Percentiles rank a stretch among this genome's conserved stretches.
Conservation (phyloP, 768 basidiomycete genomes). For the Sarcodon sp. region DNA sequence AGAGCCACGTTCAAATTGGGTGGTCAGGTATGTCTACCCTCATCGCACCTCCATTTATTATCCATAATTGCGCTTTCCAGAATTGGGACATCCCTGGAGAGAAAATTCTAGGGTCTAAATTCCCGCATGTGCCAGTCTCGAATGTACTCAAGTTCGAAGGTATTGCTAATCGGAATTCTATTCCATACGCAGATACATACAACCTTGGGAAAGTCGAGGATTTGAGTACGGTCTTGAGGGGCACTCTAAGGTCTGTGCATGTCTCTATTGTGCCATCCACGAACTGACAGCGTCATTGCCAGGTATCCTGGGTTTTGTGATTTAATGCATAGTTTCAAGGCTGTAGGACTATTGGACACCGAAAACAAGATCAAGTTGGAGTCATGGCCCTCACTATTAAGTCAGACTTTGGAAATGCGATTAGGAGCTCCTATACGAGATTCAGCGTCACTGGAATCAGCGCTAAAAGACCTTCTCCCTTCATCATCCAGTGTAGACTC, state of each 20-base stretch:
- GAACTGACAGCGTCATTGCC: not conserved
- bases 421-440: constrained; percentile 17
- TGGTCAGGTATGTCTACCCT: constrained; percentile 27
- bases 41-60: not conserved
- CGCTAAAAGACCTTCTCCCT: constrained; percentile 13
- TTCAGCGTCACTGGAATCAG: constrained; percentile 19
- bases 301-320: constrained; percentile 80
- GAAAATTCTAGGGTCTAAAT: constrained; percentile 40
- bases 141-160: constrained; percentile 63
- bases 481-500: constrained; percentile 10
- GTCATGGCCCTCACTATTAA: constrained; percentile 25
- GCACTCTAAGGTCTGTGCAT: constrained; percentile 57
- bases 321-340: constrained; percentile 60
- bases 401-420: constrained; percentile 18
- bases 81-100: constrained; percentile 34
- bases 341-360: constrained; percentile 53
- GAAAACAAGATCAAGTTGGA: constrained; percentile 20
- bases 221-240: constrained; percentile 62
- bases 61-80: constrained; percentile 19
- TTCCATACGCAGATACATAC: constrained; percentile 60
- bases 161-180: constrained; percentile 73
- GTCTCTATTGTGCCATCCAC: not conserved
- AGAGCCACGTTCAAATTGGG: constrained; percentile 51
- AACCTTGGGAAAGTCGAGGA: constrained; percentile 27
- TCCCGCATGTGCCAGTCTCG: constrained; percentile 56